Base-by-base conservation (phyloP, 2,329 filamentous ascomycete genomes). In the Botrytis sinoallii region DNA sequence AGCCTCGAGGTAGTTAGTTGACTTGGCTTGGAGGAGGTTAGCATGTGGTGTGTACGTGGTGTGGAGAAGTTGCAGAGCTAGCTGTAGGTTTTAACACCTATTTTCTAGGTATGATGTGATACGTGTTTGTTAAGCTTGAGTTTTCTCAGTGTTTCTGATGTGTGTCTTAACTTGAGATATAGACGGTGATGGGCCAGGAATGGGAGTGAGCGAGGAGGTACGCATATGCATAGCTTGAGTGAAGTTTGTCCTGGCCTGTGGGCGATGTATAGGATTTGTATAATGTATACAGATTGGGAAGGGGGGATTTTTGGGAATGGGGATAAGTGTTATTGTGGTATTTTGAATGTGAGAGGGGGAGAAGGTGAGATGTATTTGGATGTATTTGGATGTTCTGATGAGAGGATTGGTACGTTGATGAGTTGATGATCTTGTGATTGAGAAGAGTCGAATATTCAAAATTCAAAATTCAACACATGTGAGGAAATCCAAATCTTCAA, bases 181-280 rank as follows among this genome's bases (percentile, higher is more conserved):
- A 2, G 25, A 52, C 25, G 25, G 48, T 14, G 4, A n/a, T 52
- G 25, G 22, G n/a, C n/a, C 9, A 6, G n/a, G 22, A 4, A 16
- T 52, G 25, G 48, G 5, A 6, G 48, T n/a, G 10, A 25, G n/a
- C 12, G 48, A 7, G 48, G 25, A 52, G 25, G 48, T n/a, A 3
- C 12, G 9, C 4, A 25, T n/a, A 0, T 25, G 9, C 4, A 25
- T n/a, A 0, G 25, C 10, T n/a, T 14, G 1, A 12, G 25, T 52
- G 48, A n/a, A n/a, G 0, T n/a, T n/a, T n/a, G 0, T 52, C 25
- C 48, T n/a, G 48, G 4, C 2, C 4, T 0, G 48, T n/a, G 48
- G 48, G 10, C 12, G 4, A 2, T n/a, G 4, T 14, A n/a, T 52
- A n/a, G 10, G 48, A 25, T 10, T 46, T 9, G 7, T 46, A 46